These are phyloP conservation scores for Vachellia collinsii DNA, from an alignment of 306 rosid genomes.

Conservation along the genomic window DNA sequence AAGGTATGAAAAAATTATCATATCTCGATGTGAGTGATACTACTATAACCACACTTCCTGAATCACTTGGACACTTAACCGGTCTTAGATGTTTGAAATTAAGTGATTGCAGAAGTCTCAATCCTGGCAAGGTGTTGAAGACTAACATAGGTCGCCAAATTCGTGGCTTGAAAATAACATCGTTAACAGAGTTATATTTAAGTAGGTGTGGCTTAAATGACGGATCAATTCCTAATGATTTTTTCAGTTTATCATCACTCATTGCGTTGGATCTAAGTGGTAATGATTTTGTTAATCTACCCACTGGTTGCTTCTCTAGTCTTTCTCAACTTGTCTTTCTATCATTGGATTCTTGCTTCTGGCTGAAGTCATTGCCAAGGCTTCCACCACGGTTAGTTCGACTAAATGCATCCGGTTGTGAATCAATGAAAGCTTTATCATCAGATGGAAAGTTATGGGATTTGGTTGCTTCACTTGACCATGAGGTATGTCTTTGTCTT, in stretches of 20 bases:
- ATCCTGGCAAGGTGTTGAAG: no score
- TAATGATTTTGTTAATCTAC: not conserved
- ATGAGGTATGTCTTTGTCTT: no score
- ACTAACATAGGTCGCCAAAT: no score
- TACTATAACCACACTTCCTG: not conserved
- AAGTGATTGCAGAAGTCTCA: no score
- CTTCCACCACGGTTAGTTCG: not conserved
- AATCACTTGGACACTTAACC: no score
- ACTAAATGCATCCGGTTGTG: not conserved
- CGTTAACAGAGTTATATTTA: not conserved
- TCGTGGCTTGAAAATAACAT: not conserved
- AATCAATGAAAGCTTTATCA: not conserved
- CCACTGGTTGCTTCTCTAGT: not conserved
- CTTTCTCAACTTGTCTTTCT: not conserved
- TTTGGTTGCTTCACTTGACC: not conserved
- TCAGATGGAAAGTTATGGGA: not conserved
- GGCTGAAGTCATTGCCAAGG: not conserved
- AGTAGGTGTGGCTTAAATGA: not conserved
- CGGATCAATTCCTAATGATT: not conserved
- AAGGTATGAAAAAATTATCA: not conserved
- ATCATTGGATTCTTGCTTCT: not conserved
- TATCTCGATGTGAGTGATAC: not conserved
- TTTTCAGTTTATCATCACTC: not conserved
- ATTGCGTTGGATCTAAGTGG: not conserved
- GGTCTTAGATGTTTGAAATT: no score